Conservation (phyloP, 2,329 filamentous ascomycete species). For the Beauveria rudraprayagi region DNA sequence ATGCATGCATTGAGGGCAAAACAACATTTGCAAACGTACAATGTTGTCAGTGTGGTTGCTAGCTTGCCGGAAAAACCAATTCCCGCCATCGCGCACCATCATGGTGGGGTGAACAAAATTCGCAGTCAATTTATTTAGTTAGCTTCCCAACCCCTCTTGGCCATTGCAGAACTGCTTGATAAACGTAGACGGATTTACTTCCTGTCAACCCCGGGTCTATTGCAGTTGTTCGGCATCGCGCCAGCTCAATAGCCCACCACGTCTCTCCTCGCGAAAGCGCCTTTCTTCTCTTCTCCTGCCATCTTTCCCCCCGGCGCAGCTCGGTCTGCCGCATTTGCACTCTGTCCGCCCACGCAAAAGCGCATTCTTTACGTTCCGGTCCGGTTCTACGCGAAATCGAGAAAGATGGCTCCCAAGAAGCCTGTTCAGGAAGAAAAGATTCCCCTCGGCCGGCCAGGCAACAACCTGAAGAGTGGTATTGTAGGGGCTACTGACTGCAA, state of each 20-base stretch:
- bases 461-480: conserved; percentile 99
- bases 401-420: conserved; percentile 96
- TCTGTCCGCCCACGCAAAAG: conserved; percentile 41
- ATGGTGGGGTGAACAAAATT: conserved; percentile 10
- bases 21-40: background rate
- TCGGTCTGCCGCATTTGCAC: conserved; percentile 54
- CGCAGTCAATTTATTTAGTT: background rate
- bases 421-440: conserved; percentile 87
- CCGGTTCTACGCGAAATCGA: conserved; percentile 54
- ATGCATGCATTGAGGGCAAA: background rate
- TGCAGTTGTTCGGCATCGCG: background rate
- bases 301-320: conserved; percentile 51
- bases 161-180: background rate
- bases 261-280: conserved; percentile 24
- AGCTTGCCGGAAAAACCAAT: conserved; percentile 7
- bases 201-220: background rate
- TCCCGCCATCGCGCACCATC: background rate
- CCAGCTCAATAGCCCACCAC: conserved; percentile 29
- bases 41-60: background rate
- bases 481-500: conserved; percentile 42
- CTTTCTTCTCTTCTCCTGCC: conserved; percentile 46
- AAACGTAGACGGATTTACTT: conserved; percentile 8
- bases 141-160: conserved; percentile 2
- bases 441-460: conserved; percentile 88
- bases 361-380: conserved; percentile 36